phyloP scores from a whole-genome alignment of 495 filamentous ascomycete species.

The Podospora bellae-mahoneyi region DNA sequence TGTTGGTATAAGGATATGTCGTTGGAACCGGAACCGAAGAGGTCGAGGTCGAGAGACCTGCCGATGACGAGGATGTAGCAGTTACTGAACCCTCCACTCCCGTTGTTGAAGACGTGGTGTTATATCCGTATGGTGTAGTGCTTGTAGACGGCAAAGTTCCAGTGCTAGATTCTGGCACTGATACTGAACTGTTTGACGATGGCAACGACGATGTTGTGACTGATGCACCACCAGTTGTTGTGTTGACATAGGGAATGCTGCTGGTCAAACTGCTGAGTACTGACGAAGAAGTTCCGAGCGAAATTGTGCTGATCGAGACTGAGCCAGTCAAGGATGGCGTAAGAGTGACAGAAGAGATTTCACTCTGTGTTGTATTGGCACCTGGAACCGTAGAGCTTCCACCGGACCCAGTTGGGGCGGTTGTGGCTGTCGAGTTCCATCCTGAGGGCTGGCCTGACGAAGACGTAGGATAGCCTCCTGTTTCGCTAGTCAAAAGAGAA shows the following conservation, averaged over 20 bases:
- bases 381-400: background rate
- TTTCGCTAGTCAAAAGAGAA: background rate
- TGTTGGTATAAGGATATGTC: background rate
- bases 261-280: background rate
- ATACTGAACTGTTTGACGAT: background rate
- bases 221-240: background rate
- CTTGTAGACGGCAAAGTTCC: background rate
- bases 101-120: background rate
- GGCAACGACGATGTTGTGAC: slow-evolving; percentile 1
- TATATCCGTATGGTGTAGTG: background rate
- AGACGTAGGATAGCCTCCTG: background rate
- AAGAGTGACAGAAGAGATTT: background rate
- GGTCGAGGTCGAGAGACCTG: background rate
- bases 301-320: background rate
- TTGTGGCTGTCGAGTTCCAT: background rate
- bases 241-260: background rate
- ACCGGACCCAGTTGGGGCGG: background rate
- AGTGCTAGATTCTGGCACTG: background rate
- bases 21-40: background rate
- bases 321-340: slow-evolving; percentile 4
- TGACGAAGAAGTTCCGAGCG: background rate
- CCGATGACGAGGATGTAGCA: background rate
- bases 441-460: background rate
- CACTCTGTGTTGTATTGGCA: background rate
- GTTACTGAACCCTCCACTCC: background rate